Base-by-base conservation (phyloP, 2,329 filamentous ascomycete species). In the Tolypocladium inflatum region DNA sequence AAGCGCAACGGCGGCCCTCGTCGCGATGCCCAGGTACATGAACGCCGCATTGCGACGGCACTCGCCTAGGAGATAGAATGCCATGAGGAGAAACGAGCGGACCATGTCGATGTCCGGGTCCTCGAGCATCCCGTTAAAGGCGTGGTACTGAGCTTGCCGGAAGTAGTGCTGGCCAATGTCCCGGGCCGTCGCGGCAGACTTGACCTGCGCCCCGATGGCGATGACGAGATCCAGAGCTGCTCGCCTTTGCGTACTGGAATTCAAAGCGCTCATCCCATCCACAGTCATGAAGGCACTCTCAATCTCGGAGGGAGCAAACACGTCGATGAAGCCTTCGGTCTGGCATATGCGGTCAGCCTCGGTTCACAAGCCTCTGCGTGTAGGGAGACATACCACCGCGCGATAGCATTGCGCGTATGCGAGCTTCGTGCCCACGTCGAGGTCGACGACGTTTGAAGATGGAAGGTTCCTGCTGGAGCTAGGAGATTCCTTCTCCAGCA, bases 11-110 rank as follows among this genome's bases (percentile, higher is more conserved):
- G 83, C 82, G 0, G 82, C 80, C 56, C 81, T 78, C 0, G 79
- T 74, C 1, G 83, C 83, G 10, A 86, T 78, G 0, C 83, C 83
- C 2, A 86, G 67, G 57, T 86, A 86, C 80, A 86, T 84, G 56
- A 84, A 86, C 0, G 83, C 83, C 0, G 82, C 76, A 58, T 85
- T 85, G 10, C 82, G 73, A 38, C 80, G 79, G 56, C 82, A 85
- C 4, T 80, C 79, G 0, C 80, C 81, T 3, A 83, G 73, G 76
- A 84, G 80, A 62, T 83, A 85, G 61, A 83, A 83, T 0, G 81
- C 75, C 77, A 85, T 80, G 19, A 84, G 70, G 0, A 83, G 66
- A 60, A 83, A 85, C 0, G 73, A 70, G 19, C 78, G 71, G 5
- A 82, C 76, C 64, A 83, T 71, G 54, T 80, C 74, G 13, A 83